These are phyloP conservation scores for Pholiota adiposa DNA, from an alignment of 1,284 basidiomycete genomes.

Conservation along the genomic window DNA sequence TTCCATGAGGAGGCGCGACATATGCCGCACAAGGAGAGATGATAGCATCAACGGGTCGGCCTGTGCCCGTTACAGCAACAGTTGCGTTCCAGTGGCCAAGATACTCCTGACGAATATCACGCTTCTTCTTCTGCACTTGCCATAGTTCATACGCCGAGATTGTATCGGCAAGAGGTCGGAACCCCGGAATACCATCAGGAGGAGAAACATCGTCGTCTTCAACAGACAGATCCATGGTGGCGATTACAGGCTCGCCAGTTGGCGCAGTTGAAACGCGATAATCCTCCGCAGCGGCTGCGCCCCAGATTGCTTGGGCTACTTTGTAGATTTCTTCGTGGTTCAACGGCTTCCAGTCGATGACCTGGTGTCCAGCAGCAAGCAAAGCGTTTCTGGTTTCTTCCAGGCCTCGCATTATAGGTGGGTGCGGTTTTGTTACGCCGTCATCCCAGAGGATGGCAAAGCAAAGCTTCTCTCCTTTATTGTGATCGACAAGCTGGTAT, in stretches of 20 bases:
- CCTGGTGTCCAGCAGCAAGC: conserved; percentile 65
- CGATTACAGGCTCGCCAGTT: conserved; percentile 55
- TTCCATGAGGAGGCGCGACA: conserved; percentile 44
- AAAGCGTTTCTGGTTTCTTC: conserved; percentile 62
- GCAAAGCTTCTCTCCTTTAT: conserved; percentile 56
- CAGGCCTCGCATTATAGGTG: conserved; percentile 71
- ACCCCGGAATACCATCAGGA: conserved; percentile 10
- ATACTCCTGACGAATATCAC: conserved; percentile 51
- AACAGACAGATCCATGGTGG: conserved; percentile 45
- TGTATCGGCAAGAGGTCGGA: conserved; percentile 44
- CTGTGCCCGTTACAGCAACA: conserved; percentile 50
- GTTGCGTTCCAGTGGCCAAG: conserved; percentile 66
- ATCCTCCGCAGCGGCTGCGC: conserved; percentile 49
- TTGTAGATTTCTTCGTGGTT: conserved; percentile 43
- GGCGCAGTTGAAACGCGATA: conserved; percentile 40
- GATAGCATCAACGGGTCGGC: conserved; percentile 57
- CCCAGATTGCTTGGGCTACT: conserved; percentile 39
- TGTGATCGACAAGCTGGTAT: conserved; percentile 64
- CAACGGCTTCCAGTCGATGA: conserved; percentile 25
- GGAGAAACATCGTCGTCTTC: conserved; percentile 27
- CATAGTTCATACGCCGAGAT: conserved; percentile 29
- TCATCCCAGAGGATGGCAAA: conserved; percentile 68
- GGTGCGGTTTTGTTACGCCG: conserved; percentile 67
- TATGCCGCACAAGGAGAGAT: conserved; percentile 21
- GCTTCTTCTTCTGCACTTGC: conserved; percentile 46